These are phyloP conservation scores for Acanthamoeba triangularis DNA, from an alignment of 208 protist genomes.

Conservation along the genomic window DNA sequence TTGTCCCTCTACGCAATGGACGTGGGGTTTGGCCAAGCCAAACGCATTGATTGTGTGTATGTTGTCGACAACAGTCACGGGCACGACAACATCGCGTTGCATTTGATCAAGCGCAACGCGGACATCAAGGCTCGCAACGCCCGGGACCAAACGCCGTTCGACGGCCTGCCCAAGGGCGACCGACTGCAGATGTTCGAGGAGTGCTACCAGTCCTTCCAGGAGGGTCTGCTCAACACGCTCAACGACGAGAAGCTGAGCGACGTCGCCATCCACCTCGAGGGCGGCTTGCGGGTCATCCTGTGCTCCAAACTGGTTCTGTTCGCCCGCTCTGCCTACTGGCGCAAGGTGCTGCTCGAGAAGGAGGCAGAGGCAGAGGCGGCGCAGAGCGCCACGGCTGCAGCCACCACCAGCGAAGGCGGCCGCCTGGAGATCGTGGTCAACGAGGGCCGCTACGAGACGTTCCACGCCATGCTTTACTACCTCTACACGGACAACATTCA, in stretches of 20 bases:
- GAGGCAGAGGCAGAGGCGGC: background rate
- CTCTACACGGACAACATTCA: constrained; percentile 56
- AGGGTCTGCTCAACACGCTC: constrained; percentile 34
- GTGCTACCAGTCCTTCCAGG: constrained; percentile 44
- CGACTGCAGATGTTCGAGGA: constrained; percentile 27
- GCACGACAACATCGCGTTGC: constrained; percentile 47
- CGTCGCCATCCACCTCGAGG: constrained; percentile 25
- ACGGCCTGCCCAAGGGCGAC: background rate
- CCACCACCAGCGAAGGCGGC: background rate
- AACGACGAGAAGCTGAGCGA: constrained; percentile 8
- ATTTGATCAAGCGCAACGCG: constrained; percentile 27
- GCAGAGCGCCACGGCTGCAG: background rate
- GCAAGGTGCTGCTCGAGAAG: background rate
- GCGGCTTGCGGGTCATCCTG: background rate
- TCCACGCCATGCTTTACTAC: constrained; percentile 46
- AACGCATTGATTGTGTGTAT: background rate
- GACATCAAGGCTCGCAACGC: background rate
- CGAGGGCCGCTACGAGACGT: constrained; percentile 16
- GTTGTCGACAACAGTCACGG: background rate
- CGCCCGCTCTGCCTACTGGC: constrained; percentile 26
- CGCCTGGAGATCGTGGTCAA: constrained; percentile 55
- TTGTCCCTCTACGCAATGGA: background rate
- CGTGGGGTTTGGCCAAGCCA: too few relatives aligned
- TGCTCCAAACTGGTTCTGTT: background rate
- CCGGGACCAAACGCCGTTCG: background rate